Evolutionary conservation across 805 yeast species (phyloP).

Genomic region (Monosporozyma unispora): DNA sequence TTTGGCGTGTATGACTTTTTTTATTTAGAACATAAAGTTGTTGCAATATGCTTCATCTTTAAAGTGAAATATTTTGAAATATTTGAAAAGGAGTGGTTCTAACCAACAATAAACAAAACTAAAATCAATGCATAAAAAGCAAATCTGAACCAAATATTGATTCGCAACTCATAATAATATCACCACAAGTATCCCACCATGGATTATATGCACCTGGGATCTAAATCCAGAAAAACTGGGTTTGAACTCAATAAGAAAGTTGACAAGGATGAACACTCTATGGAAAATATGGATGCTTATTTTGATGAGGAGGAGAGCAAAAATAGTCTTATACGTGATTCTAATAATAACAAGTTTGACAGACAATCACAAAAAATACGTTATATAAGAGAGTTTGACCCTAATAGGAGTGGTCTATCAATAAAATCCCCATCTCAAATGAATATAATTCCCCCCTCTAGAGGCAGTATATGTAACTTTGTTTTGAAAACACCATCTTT

Average conservation of each 20-base stretch:
- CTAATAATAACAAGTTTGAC: not conserved
- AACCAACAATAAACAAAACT: not conserved
- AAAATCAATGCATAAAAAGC: not conserved
- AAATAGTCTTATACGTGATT: not conserved
- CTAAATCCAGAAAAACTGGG: slow-evolving; percentile 60
- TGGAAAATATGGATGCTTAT: slow-evolving; percentile 65
- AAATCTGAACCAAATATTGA: not conserved
- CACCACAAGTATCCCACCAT: slow-evolving; percentile 10
- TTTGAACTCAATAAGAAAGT: slow-evolving; percentile 39
- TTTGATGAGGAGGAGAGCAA: slow-evolving; percentile 35
- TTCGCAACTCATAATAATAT: not conserved
- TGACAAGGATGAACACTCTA: slow-evolving; percentile 46
- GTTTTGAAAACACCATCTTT: not conserved
- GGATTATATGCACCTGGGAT: slow-evolving; percentile 44
- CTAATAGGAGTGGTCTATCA: not conserved
- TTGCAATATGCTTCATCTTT: not conserved
- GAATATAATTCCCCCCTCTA: not conserved
- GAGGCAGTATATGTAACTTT: not conserved
- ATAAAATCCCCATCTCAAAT: slow-evolving; percentile 1
- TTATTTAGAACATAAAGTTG: not conserved
- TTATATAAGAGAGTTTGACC: not conserved
- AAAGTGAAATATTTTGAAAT: not conserved
- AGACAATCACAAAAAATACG: too few species aligned
- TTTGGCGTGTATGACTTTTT: not conserved
- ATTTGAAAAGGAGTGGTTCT: not conserved